phyloP scores from a whole-genome alignment of 768 basidiomycete genomes.

The Pulveroboletus sp. region DNA sequence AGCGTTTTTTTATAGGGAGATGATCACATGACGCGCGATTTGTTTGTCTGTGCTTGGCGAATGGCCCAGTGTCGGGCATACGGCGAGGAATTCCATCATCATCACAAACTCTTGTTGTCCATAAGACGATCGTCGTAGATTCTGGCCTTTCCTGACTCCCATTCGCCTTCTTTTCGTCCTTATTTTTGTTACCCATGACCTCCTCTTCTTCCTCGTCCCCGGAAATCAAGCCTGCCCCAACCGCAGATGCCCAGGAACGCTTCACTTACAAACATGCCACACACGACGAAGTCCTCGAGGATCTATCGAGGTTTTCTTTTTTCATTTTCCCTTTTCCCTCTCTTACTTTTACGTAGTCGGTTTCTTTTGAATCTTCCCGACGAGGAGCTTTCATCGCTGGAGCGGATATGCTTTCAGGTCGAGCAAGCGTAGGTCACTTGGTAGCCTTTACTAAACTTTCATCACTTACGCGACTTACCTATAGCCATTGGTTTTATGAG shows the following conservation, averaged over 20 bases:
- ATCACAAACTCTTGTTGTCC: slow-evolving; percentile 23
- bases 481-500: slow-evolving; percentile 99
- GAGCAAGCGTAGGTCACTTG: slow-evolving; percentile 84
- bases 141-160: slow-evolving; percentile 25
- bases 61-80: slow-evolving; percentile 13
- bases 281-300: slow-evolving; percentile 84
- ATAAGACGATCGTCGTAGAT: slow-evolving; percentile 32
- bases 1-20: neutral
- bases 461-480: slow-evolving; percentile 8
- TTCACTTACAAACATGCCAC: slow-evolving; percentile 66
- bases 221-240: slow-evolving; percentile 53
- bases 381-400: slow-evolving; percentile 84
- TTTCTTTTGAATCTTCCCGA: slow-evolving; percentile 96
- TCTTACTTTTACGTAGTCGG: slow-evolving; percentile 49
- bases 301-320: slow-evolving; percentile 72
- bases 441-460: slow-evolving; percentile 6
- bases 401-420: slow-evolving; percentile 96
- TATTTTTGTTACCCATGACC: slow-evolving; percentile 45
- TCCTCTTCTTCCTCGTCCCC: slow-evolving; percentile 78
- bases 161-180: slow-evolving; percentile 29
- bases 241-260: slow-evolving; percentile 35
- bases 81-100: slow-evolving; percentile 24
- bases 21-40: slow-evolving; percentile 11
- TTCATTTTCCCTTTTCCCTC: slow-evolving; percentile 6
- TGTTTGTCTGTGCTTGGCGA: slow-evolving; percentile 24